Evolutionary conservation across 2,329 filamentous ascomycete genomes (phyloP), one percentile per base, ranked within the genome.

Genomic region (Aschersonia sp.): DNA sequence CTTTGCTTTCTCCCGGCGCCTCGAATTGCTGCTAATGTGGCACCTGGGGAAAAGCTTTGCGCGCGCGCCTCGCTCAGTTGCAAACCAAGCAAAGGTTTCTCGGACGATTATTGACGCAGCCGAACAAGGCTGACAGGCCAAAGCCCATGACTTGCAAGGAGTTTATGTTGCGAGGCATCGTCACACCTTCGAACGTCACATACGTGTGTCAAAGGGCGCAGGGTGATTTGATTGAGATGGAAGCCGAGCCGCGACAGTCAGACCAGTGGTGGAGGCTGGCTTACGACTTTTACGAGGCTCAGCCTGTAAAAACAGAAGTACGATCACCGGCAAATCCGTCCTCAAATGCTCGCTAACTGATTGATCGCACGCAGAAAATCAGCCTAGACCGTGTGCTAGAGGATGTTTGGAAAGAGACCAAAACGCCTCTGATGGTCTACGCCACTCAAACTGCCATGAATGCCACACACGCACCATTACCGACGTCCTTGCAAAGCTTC

Each of bases 231-330:
- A 68, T 70, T 45, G 68, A 73, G 12, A 45, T 71, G n/a, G 65
- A 60, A 1, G 65, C 63, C 32, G 50, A 52, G 4, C 46, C 61
- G 3, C 52, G 55, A 29, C 50, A 57, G 30, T 7, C 51, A 12
- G 73, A 77, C 47, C 74, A 77, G 55, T 79, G 75, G 75, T 79
- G 75, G 75, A 69, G 69, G 52, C 61, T 78, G 44, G 62, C 68
- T 38, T 74, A 70, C 51, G 57, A 59, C 29, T 56, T 63, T 9
- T 55, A 60, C 12, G 65, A 66, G 9, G 54, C 62, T 5, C 61
- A 65, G 45, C 69, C 72, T n/a, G 62, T 72, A 31, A 68, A 64
- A 52, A 62, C 70, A 12, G 71, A 77, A 67, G 75, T 77, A 65
- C 46, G 64, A 44, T 4, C 4, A n/a, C 7, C 35, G 50, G 78